Conservation (phyloP, 352 stramenopile genomes). For the Thraustotheca clavata region DNA sequence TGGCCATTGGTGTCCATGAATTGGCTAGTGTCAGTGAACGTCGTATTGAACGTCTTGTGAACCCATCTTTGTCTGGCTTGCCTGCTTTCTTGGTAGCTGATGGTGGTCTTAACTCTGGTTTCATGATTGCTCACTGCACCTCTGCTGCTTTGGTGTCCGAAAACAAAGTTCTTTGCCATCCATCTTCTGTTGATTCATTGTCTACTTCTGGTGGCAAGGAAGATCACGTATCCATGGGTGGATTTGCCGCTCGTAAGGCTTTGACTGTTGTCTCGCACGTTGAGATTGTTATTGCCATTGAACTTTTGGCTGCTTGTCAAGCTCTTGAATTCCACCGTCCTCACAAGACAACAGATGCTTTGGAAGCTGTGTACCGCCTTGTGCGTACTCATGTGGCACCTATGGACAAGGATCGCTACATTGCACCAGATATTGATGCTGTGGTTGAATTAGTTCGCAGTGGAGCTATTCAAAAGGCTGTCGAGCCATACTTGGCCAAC, state of each 20-base stretch:
- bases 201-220: constrained; percentile 83
- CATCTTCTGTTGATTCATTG: constrained; percentile 82
- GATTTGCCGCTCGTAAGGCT: constrained; percentile 74
- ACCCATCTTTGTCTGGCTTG: constrained; percentile 77
- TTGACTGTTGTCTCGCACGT: constrained; percentile 81
- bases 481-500: constrained; percentile 47
- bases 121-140: constrained; percentile 89
- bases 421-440: constrained; percentile 83
- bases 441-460: constrained; percentile 69
- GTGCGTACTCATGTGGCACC: constrained; percentile 51
- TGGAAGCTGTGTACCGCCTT: constrained; percentile 72
- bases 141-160: constrained; percentile 79
- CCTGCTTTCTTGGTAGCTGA: constrained; percentile 80
- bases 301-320: constrained; percentile 80
- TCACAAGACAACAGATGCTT: constrained; percentile 65
- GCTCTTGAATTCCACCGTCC: constrained; percentile 79
- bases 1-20: constrained; percentile 83
- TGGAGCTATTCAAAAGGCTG: constrained; percentile 49
- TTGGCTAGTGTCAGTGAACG: constrained; percentile 79
- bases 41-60: constrained; percentile 81
- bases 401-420: constrained; percentile 78
- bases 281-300: constrained; percentile 81
- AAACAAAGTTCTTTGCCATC: constrained; percentile 86
- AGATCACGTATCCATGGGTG: constrained; percentile 87
- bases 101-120: constrained; percentile 82